These are phyloP conservation scores for Phytophthora citricola DNA, from an alignment of 352 stramenopile species.

Conservation along the genomic window DNA sequence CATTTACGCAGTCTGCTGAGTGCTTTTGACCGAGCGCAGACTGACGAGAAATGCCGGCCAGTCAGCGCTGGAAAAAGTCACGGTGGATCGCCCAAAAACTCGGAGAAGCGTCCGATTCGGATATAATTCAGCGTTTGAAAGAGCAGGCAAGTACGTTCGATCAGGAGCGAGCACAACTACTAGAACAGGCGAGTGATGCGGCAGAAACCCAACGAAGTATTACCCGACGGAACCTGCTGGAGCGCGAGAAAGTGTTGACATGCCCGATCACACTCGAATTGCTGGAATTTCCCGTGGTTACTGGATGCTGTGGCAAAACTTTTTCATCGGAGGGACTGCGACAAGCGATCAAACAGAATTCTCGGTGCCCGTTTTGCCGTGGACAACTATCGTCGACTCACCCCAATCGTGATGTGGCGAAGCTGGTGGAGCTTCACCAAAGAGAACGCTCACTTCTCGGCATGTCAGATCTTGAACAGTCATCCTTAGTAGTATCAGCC, in stretches of 20 bases:
- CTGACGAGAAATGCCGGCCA: constrained; percentile 5
- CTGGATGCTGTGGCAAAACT: constrained; percentile 17
- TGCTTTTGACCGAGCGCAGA: constrained; percentile 14
- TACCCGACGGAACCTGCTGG: constrained; percentile 3
- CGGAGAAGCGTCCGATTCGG: neutral
- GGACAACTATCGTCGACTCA: neutral
- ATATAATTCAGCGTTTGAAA: constrained; percentile 4
- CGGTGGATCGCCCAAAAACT: neutral
- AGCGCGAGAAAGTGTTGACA: constrained; percentile 11
- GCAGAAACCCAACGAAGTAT: constrained; percentile 11
- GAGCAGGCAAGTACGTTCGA: constrained; percentile 15
- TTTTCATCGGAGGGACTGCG: constrained; percentile 12
- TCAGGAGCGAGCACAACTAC: constrained; percentile 4
- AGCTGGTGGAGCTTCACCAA: constrained; percentile 26
- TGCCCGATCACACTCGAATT: constrained; percentile 21
- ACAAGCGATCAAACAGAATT: constrained; percentile 1
- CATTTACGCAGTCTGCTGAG: constrained; percentile 20
- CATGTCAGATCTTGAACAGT: neutral
- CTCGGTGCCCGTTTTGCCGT: constrained; percentile 16
- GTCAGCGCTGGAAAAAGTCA: neutral
- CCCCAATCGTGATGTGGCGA: constrained; percentile 18
- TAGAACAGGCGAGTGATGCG: constrained; percentile 16
- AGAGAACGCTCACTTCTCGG: constrained; percentile 16
- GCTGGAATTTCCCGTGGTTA: constrained; percentile 19
- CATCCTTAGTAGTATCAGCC: neutral